These are phyloP conservation scores for Aphanomyces euteiches DNA, from an alignment of 352 stramenopile genomes.

Conservation along the genomic window DNA sequence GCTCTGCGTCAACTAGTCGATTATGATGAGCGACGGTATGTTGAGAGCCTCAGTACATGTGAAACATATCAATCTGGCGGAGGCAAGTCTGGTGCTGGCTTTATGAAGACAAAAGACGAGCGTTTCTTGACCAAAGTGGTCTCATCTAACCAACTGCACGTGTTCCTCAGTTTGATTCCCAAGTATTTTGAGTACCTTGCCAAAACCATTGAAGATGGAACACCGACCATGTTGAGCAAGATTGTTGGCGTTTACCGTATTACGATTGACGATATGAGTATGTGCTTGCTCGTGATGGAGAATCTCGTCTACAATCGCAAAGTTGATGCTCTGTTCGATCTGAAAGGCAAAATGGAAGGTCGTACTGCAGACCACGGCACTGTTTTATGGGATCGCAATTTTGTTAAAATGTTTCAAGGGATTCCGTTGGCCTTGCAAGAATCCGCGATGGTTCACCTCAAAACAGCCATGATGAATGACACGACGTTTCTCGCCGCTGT, in stretches of 20 bases:
- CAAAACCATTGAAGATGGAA: slow-evolving; percentile 80
- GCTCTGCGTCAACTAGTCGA: slow-evolving; percentile 79
- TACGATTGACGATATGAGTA: slow-evolving; percentile 54
- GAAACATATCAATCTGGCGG: slow-evolving; percentile 81
- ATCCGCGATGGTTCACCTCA: slow-evolving; percentile 69
- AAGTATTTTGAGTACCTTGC: slow-evolving; percentile 89
- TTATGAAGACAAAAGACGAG: slow-evolving; percentile 82
- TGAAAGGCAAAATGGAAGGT: slow-evolving; percentile 87
- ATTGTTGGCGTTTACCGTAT: slow-evolving; percentile 73
- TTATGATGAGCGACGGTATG: slow-evolving; percentile 77
- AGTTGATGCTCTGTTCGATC: slow-evolving; percentile 81
- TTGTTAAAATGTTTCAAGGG: slow-evolving; percentile 76
- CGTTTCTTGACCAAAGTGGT: slow-evolving; percentile 86
- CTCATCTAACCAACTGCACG: slow-evolving; percentile 79
- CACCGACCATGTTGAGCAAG: slow-evolving; percentile 86
- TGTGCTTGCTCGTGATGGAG: slow-evolving; percentile 87
- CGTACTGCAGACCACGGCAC: slow-evolving; percentile 49
- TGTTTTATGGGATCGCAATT: slow-evolving; percentile 84
- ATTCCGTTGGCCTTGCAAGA: slow-evolving; percentile 81
- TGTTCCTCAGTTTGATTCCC: slow-evolving; percentile 87
- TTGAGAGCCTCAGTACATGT: slow-evolving; percentile 83
- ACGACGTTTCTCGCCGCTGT: slow-evolving; percentile 79
- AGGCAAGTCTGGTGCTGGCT: slow-evolving; percentile 82
- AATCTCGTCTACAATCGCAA: slow-evolving; percentile 84
- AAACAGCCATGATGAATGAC: slow-evolving; percentile 83